Conservation (phyloP, 768 basidiomycete genomes). For the Russula dissimulans region DNA sequence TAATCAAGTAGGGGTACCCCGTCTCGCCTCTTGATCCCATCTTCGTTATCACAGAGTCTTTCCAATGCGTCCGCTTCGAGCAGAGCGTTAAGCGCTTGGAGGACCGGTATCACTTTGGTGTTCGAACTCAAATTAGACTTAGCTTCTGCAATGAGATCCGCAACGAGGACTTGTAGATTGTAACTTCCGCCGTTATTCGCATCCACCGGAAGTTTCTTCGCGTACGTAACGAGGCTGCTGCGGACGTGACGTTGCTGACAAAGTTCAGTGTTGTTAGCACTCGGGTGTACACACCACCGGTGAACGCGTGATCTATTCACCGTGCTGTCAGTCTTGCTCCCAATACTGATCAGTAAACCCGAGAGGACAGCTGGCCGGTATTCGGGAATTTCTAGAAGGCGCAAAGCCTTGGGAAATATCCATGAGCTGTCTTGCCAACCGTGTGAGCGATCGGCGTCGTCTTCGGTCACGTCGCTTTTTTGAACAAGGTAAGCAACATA, state of each 20-base stretch:
- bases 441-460: conserved; percentile 18
- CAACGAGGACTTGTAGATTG: conserved; percentile 41
- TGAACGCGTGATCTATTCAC: conserved; percentile 38
- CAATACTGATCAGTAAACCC: conserved; percentile 72
- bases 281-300: conserved; percentile 5
- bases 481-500: not conserved
- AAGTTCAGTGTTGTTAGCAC: conserved; percentile 19
- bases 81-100: conserved; percentile 67
- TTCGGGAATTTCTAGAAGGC: conserved; percentile 47
- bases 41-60: conserved; percentile 35
- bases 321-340: conserved; percentile 76
- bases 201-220: conserved; percentile 39
- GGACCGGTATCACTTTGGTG: conserved; percentile 66
- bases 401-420: conserved; percentile 68
- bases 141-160: conserved; percentile 49
- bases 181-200: conserved; percentile 29
- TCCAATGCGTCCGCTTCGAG: conserved; percentile 59
- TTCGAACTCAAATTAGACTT: conserved; percentile 52
- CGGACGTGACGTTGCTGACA: conserved; percentile 61
- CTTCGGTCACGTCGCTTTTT: conserved; percentile 23
- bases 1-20: not conserved
- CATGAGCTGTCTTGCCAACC: conserved; percentile 65
- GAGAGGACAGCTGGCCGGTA: conserved; percentile 57
- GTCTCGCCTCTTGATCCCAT: conserved; percentile 46
- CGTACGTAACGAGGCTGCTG: conserved; percentile 50